Evolutionary conservation across 108 stramenopile genomes (phyloP), one percentile per base, ranked within the genome.

Genomic region (Schizochytrium sp.): DNA sequence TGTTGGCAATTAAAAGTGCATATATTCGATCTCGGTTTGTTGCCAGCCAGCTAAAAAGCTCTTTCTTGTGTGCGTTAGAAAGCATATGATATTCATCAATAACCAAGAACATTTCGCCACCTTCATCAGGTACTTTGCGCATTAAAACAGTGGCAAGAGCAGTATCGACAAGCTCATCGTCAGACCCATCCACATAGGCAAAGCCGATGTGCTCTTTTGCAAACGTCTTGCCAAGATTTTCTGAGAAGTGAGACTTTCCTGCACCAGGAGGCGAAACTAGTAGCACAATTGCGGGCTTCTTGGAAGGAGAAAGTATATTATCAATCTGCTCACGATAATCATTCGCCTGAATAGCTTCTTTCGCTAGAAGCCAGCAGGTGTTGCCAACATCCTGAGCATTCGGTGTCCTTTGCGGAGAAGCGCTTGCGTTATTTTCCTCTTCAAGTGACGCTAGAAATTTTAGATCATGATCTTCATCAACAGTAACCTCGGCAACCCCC

Each of bases 81-180:
- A 83, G 73, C 73, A 83, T 83, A 53, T 83, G 73, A 28, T 83
- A 83, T n/a, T 83, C 73, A 28, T 83, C 73, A n/a, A 83, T n/a
- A 8, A 83, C 73, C 3, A 83, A 1, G 73, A 83, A 83, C 73
- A 83, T 83, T 46, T 53, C 50, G 28, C 73, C 73, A 53, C 73
- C 73, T 28, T 83, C 73, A 10, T 55, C 73, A 8, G 73, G 73
- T n/a, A 83, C 73, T 53, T 83, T 83, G 73, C 73, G 73, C 55
- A 53, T 83, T 7, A 83, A 53, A 46, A 83, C 73, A 10, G 73
- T 4, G 15, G 73, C 73, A 2, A 83, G 55, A 4, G 73, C 73
- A 7, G 73, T 83, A 28, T 83, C 73, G 50, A 83, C 73, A 7
- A 83, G 73, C 73, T 83, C 73, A 55, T 83, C 73, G 73, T 83